Evolutionary conservation across 495 filamentous ascomycete species (phyloP).

Genomic region (Thermochaetoides thermophila): DNA sequence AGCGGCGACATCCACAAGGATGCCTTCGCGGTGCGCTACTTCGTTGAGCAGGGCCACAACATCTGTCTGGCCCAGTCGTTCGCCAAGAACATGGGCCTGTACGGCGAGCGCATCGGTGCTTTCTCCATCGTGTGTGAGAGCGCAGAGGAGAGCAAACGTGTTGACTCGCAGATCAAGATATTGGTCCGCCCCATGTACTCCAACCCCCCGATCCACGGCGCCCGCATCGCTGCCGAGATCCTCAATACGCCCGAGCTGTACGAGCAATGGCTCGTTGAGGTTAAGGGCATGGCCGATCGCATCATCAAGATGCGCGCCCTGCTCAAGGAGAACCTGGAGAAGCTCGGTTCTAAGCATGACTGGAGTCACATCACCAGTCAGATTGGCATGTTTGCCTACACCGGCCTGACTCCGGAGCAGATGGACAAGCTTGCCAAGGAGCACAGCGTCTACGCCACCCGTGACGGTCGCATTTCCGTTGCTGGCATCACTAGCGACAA

Average conservation of each 20-base stretch:
- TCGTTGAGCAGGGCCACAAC: slow-evolving; percentile 82
- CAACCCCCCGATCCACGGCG: slow-evolving; percentile 92
- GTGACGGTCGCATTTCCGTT: slow-evolving; percentile 93
- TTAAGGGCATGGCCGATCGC: slow-evolving; percentile 97
- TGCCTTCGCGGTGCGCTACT: slow-evolving; percentile 83
- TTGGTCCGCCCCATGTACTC: slow-evolving; percentile 94
- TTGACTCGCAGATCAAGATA: slow-evolving; percentile 97
- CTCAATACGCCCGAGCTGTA: slow-evolving; percentile 78
- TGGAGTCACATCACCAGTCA: slow-evolving; percentile 97
- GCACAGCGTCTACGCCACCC: slow-evolving; percentile 96
- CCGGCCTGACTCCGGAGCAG: slow-evolving; percentile 79
- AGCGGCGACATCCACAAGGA: slow-evolving; percentile 83
- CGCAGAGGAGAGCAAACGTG: slow-evolving; percentile 83
- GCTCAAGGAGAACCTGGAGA: slow-evolving; percentile 85
- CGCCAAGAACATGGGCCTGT: slow-evolving; percentile 99
- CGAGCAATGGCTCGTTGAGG: slow-evolving; percentile 88
- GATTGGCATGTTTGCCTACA: slow-evolving; percentile 99
- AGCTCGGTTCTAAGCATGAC: slow-evolving; percentile 85
- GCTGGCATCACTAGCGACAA: slow-evolving; percentile 90
- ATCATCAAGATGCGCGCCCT: slow-evolving; percentile 96
- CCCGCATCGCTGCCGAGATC: slow-evolving; percentile 84
- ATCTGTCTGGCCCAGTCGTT: slow-evolving; percentile 86
- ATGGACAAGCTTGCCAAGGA: slow-evolving; percentile 89
- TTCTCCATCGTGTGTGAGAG: slow-evolving; percentile 83
- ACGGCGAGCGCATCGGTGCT: slow-evolving; percentile 94